phyloP scores from a whole-genome alignment of 106 monocot species.

The Chionographis japonica region DNA sequence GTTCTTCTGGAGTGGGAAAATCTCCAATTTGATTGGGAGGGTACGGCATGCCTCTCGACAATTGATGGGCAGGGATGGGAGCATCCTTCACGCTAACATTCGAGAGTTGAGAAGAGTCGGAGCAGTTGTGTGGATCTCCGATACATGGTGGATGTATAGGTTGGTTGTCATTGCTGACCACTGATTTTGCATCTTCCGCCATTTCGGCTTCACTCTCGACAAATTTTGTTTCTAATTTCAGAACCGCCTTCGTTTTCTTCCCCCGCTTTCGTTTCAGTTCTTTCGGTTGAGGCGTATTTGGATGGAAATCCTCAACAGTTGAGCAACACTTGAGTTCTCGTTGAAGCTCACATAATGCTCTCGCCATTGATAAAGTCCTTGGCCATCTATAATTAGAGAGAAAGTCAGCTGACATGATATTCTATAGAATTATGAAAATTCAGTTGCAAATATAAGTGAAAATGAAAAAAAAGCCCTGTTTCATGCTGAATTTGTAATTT shows the following conservation, averaged over 20 bases:
- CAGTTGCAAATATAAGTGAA: no score
- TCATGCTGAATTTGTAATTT: no score
- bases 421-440: no score
- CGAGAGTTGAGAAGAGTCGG: background rate
- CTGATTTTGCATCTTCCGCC: background rate
- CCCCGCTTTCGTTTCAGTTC: constrained; percentile 41
- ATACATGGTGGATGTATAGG: background rate
- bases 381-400: constrained; percentile 37
- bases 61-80: background rate
- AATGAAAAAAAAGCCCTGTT: no score
- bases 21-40: constrained; percentile 24
- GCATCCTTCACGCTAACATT: background rate
- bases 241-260: constrained; percentile 13
- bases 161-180: background rate
- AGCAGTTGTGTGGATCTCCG: background rate
- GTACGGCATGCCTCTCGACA: background rate
- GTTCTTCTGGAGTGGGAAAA: constrained; percentile 73
- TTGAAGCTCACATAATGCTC: constrained; percentile 68
- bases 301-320: constrained; percentile 24
- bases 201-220: constrained; percentile 7
- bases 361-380: constrained; percentile 77
- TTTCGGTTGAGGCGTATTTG: constrained; percentile 57
- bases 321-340: constrained; percentile 23
- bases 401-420: background rate
- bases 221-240: constrained; percentile 33